A percentile compares a stretch with the other conserved stretches of the same genome.
Conservation (phyloP, 371 early-diverging fungal genomes). For the Dichotomocladium elegans region DNA sequence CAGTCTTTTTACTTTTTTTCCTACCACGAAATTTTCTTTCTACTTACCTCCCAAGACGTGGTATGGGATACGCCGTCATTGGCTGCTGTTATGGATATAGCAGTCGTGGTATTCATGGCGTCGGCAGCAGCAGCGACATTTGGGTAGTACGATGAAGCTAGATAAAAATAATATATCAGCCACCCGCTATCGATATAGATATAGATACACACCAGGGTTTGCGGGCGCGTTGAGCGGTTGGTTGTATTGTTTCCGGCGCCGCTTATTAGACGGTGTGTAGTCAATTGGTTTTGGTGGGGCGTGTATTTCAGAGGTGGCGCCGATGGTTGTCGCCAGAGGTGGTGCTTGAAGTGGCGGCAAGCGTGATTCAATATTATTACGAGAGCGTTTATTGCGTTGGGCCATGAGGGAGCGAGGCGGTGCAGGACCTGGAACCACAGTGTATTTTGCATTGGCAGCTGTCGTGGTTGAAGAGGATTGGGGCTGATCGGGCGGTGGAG, state of each 20-base stretch:
- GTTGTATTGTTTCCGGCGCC: constrained; percentile 9
- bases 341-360: too few relatives aligned
- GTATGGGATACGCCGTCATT: background rate
- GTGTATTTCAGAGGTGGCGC: too few relatives aligned
- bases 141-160: too few relatives aligned
- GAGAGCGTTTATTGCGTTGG: background rate
- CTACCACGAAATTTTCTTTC: too few relatives aligned
- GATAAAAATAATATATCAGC: too few relatives aligned
- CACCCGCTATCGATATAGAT: too few relatives aligned
- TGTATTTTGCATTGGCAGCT: constrained; percentile 1
- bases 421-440: constrained; percentile 11
- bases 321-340: too few relatives aligned
- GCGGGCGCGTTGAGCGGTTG: constrained; percentile 8
- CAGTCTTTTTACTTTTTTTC: background rate
- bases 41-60: constrained; percentile 3
- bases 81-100: background rate
- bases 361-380: background rate
- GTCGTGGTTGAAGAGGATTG: background rate
- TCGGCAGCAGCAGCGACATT: background rate
- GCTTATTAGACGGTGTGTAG: constrained; percentile 2
- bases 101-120: background rate
- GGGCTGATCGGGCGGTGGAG: constrained; percentile 45
- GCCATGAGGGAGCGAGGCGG: constrained; percentile 2
- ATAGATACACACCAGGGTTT: constrained; percentile 4
- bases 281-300: too few relatives aligned